Evolutionary conservation across 2,329 filamentous ascomycete genomes (phyloP).

Genomic region (Drechslera avenae): DNA sequence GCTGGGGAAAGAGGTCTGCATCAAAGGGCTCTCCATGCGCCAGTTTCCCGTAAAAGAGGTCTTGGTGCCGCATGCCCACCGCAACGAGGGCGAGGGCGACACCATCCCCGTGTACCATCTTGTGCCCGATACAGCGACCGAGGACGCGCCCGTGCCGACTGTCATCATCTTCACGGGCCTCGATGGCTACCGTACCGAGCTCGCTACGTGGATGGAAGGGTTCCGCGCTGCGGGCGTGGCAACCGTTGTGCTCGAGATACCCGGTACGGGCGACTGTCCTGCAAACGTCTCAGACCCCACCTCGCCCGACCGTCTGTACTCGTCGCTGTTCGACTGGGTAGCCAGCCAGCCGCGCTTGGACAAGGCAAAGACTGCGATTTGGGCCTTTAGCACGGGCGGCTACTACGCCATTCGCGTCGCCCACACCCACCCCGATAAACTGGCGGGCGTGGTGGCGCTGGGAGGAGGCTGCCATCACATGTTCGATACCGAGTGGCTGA

Average conservation of each 20-base stretch:
- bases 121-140: slow-evolving; percentile 56
- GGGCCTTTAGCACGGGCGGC: slow-evolving; percentile 64
- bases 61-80: slow-evolving; percentile 62
- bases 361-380: slow-evolving; percentile 55
- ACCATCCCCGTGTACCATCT: slow-evolving; percentile 70
- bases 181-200: slow-evolving; percentile 64
- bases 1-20: slow-evolving; percentile 67
- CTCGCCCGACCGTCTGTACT: slow-evolving; percentile 60
- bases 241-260: slow-evolving; percentile 60
- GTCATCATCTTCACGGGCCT: slow-evolving; percentile 64
- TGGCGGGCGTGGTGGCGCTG: slow-evolving; percentile 59
- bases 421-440: slow-evolving; percentile 60
- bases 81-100: slow-evolving; percentile 57
- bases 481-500: slow-evolving; percentile 62
- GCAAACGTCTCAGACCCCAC: slow-evolving; percentile 53
- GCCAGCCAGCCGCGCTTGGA: slow-evolving; percentile 55
- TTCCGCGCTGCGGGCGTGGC: slow-evolving; percentile 58
- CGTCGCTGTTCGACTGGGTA: slow-evolving; percentile 61
- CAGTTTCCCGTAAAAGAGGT: slow-evolving; percentile 67
- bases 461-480: slow-evolving; percentile 62
- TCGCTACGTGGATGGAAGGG: slow-evolving; percentile 58
- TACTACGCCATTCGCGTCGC: slow-evolving; percentile 64
- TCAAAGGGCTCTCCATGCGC: slow-evolving; percentile 56
- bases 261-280: slow-evolving; percentile 63
- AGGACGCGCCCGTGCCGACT: slow-evolving; percentile 54